Percentiles rank a stretch among this genome's conserved stretches.
These are phyloP conservation scores for Kalmanozyma brasiliensis DNA, from an alignment of 1,284 basidiomycete species.

Conservation along the genomic window DNA sequence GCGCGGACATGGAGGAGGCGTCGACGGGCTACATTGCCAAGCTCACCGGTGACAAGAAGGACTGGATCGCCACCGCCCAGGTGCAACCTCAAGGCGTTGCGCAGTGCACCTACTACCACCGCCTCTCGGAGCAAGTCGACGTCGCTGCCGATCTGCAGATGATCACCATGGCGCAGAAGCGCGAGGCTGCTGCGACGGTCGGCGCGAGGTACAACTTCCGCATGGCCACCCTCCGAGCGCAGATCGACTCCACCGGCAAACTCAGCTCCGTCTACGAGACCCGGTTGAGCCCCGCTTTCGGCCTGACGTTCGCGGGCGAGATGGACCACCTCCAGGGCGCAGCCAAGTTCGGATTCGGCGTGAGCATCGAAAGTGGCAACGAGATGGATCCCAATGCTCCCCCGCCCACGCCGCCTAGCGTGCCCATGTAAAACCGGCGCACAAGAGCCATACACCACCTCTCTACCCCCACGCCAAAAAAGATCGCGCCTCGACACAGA, in stretches of 20 bases:
- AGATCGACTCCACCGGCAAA: slow-evolving; percentile 72
- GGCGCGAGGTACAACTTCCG: slow-evolving; percentile 97
- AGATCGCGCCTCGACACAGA: too few relatives aligned
- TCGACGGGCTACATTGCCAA: slow-evolving; percentile 89
- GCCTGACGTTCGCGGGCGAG: slow-evolving; percentile 93
- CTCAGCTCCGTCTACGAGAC: slow-evolving; percentile 95
- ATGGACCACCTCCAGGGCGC: slow-evolving; percentile 95
- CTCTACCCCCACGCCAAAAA: too few relatives aligned
- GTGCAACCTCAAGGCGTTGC: slow-evolving; percentile 83
- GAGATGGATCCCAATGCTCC: slow-evolving; percentile 63
- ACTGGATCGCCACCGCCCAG: slow-evolving; percentile 85
- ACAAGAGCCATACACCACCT: too few relatives aligned
- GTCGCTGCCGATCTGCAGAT: slow-evolving; percentile 94
- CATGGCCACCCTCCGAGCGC: slow-evolving; percentile 75
- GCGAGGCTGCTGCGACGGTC: slow-evolving; percentile 90
- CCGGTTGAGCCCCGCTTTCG: slow-evolving; percentile 91
- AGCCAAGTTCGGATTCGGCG: slow-evolving; percentile 92
- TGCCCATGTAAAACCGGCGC: slow-evolving; percentile 64
- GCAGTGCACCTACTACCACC: slow-evolving; percentile 96
- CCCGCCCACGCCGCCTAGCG: slow-evolving; percentile 61
- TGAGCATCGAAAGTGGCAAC: slow-evolving; percentile 83
- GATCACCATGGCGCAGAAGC: slow-evolving; percentile 73
- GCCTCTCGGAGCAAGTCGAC: slow-evolving; percentile 94
- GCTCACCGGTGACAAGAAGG: slow-evolving; percentile 68
- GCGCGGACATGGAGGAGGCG: slow-evolving; percentile 73